Conservation (phyloP, 495 filamentous ascomycete genomes). For the Podospora fimiseda region DNA sequence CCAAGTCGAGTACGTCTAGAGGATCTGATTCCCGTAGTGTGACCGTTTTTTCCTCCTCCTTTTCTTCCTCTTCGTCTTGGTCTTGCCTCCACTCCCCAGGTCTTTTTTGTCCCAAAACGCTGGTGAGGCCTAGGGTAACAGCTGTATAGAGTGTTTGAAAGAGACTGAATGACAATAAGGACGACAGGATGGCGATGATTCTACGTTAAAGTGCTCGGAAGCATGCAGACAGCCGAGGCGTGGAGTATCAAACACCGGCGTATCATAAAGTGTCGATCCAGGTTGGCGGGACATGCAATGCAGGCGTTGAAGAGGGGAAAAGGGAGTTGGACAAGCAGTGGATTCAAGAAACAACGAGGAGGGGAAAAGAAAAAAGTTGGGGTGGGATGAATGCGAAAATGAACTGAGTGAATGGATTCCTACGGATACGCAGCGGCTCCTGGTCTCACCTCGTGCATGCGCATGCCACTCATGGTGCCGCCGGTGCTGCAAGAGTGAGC, state of each 20-base stretch:
- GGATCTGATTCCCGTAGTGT: neutral
- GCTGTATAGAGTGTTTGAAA: neutral
- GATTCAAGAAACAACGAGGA: neutral
- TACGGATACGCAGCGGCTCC: no score
- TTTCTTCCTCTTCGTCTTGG: neutral
- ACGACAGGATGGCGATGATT: neutral
- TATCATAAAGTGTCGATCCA: neutral
- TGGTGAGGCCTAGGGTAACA: neutral
- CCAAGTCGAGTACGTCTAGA: neutral
- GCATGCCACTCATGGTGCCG: no score
- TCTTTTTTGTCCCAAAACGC: neutral
- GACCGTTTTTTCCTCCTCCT: neutral
- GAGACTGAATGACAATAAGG: neutral
- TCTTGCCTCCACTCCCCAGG: neutral
- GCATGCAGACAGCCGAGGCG: constrained; percentile 2
- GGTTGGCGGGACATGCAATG: neutral
- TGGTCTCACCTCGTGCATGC: neutral
- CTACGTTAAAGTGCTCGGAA: neutral
- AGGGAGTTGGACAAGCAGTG: no score
- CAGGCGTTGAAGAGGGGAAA: neutral
- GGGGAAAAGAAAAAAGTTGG: neutral
- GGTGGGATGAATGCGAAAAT: neutral
- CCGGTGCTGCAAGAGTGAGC: neutral
- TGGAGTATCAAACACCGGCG: constrained; percentile 2
- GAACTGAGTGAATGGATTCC: neutral